phyloP scores from a whole-genome alignment of 768 basidiomycete genomes.

The Termitomyces eurrhizus region DNA sequence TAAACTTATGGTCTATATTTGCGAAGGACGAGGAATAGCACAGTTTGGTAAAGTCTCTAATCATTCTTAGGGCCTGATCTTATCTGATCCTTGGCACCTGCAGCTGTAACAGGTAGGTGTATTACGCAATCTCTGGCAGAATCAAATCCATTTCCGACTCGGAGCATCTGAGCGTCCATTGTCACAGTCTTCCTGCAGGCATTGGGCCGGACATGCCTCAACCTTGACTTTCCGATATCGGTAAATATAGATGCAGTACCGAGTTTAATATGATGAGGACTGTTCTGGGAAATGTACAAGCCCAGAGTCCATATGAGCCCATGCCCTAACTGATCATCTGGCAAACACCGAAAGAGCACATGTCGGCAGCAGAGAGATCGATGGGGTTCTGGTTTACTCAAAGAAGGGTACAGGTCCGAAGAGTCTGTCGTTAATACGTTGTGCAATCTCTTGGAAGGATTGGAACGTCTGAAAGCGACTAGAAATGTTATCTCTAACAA shows the following conservation, averaged over 20 bases:
- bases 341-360: constrained; percentile 3
- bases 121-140: neutral
- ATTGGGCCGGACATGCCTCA: neutral
- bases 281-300: neutral
- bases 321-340: neutral
- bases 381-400: neutral
- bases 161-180: neutral
- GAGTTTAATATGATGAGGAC: constrained; percentile 1
- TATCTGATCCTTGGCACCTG: neutral
- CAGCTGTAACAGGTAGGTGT: neutral
- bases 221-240: neutral
- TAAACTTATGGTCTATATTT: neutral
- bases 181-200: neutral
- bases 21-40: neutral
- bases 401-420: neutral
- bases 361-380: neutral
- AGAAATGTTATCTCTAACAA: neutral
- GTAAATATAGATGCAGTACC: neutral
- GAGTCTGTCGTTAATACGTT: neutral
- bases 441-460: neutral
- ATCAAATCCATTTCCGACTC: neutral
- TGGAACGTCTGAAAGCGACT: neutral
- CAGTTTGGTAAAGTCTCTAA: neutral
- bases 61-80: neutral
- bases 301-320: neutral